Evolutionary conservation across 495 filamentous ascomycete species (phyloP).

Genomic region (Beverwykella pulmonaria): DNA sequence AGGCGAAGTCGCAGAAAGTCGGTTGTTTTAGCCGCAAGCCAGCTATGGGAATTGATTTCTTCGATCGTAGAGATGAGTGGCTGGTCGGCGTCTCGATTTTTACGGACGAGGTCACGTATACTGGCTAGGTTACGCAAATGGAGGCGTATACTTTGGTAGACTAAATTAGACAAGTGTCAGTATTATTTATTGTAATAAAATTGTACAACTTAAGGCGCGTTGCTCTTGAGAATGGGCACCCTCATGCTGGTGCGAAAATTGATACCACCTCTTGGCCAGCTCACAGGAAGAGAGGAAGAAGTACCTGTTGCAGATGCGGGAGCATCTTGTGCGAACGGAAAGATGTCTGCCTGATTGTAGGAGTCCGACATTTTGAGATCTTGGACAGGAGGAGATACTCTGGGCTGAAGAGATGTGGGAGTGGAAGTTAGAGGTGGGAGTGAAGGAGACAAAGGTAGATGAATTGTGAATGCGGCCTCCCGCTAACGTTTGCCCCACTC

Average conservation of each 20-base stretch:
- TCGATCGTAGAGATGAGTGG: neutral
- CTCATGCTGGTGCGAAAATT: neutral
- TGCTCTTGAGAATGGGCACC: too few species aligned
- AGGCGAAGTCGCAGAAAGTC: neutral
- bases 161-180: neutral
- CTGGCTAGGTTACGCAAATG: neutral
- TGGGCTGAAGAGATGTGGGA: neutral
- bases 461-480: neutral
- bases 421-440: neutral
- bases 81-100: neutral
- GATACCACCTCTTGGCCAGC: neutral
- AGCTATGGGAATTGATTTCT: neutral
- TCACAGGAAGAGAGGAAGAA: neutral
- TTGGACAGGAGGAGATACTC: neutral
- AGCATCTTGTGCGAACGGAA: neutral
- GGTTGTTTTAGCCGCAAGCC: neutral
- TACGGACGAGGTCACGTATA: neutral
- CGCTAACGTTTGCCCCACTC: neutral
- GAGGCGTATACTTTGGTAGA: neutral
- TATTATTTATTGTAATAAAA: neutral
- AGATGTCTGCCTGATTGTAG: neutral
- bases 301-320: neutral
- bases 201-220: neutral
- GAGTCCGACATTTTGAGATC: neutral
- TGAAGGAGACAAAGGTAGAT: neutral